Evolutionary conservation across 768 basidiomycete genomes (phyloP), one percentile per base, ranked within the genome.

Genomic region (Cystofilobasidium ferigula): DNA sequence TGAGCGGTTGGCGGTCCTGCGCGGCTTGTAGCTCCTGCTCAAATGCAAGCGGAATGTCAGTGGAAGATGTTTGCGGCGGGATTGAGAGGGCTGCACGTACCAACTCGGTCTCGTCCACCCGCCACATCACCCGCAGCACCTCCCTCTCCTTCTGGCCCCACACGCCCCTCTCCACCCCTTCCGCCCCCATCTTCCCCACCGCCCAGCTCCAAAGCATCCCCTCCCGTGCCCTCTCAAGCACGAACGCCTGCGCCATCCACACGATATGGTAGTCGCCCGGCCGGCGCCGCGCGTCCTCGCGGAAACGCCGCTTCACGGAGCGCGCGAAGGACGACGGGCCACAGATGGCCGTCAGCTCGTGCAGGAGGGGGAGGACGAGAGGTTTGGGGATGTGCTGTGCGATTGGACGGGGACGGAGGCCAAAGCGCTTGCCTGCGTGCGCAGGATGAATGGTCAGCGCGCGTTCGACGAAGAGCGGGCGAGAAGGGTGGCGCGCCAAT

Each of bases 241-340:
- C 5, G n/a, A 28, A 22, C 2, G 7, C 24, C 56, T 26, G 20
- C 10, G 28, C 36, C 5, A 57, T 4, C 56, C 56, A 57, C 13
- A 57, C 34, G 12, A n/a, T 16, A 30, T 57, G 56, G n/a, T 6
- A 35, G 30, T 57, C 56, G n/a, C 56, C 56, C 30, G 56, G 56
- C 30, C 32, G 32, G 3, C 36, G n/a, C 7, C 30, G n/a, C 4
- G 47, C 47, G 56, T 57, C 56, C 56, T 57, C 56, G 22, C 56
- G 32, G 30, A 57, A 57, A 3, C 56, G 56, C 6, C 56, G 56
- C 7, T 18, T 14, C 16, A 32, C 22, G 14, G 56, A 57, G 3
- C 7, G 7, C 4, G 28, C n/a, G 22, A 57, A 18, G 32, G 32
- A n/a, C 3, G 26, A 4, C 26, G 3, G 30, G 32, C 56, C 56